phyloP scores from a whole-genome alignment of 768 basidiomycete species.

The Tricholoma saponaceum region DNA sequence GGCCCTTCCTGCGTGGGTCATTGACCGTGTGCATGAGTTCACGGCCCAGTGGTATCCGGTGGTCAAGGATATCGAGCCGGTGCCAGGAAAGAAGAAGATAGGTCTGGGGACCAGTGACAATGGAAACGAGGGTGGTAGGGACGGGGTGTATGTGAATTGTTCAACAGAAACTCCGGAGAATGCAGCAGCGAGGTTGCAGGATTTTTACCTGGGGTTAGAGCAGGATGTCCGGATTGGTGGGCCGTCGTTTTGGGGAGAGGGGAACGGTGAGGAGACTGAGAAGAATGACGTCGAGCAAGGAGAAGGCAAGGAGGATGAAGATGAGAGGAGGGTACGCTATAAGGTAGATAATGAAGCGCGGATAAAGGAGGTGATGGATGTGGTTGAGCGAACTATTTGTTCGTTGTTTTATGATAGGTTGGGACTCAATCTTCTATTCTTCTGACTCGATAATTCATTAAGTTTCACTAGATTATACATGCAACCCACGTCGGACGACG shows the following conservation, averaged over 20 bases:
- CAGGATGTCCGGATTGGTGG: slow-evolving; percentile 51
- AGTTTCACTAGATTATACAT: slow-evolving; percentile 62
- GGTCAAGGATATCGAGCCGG: slow-evolving; percentile 24
- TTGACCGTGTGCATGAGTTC: slow-evolving; percentile 55
- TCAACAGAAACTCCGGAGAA: slow-evolving; percentile 49
- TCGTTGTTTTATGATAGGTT: slow-evolving; percentile 82
- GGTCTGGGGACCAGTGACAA: slow-evolving; percentile 15
- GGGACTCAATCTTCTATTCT: slow-evolving; percentile 14
- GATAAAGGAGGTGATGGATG: slow-evolving; percentile 62
- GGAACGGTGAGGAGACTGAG: slow-evolving; percentile 15
- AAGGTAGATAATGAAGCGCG: slow-evolving; percentile 38
- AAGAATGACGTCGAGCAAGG: slow-evolving; percentile 27
- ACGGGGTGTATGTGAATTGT: slow-evolving; percentile 36
- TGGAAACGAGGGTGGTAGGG: slow-evolving; percentile 23
- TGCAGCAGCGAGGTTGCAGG: slow-evolving; percentile 54
- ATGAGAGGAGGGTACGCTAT: slow-evolving; percentile 29
- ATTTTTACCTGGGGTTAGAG: slow-evolving; percentile 64
- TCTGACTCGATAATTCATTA: neutral
- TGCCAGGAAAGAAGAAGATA: neutral
- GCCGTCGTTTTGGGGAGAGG: slow-evolving; percentile 27
- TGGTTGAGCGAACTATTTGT: slow-evolving; percentile 70
- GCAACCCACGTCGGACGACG: slow-evolving; percentile 63
- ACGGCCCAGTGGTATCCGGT: slow-evolving; percentile 56
- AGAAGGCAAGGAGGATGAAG: slow-evolving; percentile 25
- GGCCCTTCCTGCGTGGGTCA: slow-evolving; percentile 50